Conservation (phyloP, 345 rosid genomes). For the Litchi chinensis region DNA sequence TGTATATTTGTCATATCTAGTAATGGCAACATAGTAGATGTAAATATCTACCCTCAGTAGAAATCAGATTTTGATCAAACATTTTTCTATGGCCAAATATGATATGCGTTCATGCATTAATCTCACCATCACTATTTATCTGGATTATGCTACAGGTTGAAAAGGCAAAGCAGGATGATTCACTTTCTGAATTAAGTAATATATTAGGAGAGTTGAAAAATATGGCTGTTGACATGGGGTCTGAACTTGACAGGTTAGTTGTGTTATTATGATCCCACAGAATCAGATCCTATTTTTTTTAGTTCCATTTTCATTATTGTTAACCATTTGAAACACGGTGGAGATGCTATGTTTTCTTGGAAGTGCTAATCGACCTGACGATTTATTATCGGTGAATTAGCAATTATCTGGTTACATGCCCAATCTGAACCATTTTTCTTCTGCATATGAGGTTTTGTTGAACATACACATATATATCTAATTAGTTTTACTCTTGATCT, state of each 20-base stretch:
- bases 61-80: neutral
- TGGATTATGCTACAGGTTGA: constrained; percentile 54
- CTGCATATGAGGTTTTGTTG: neutral
- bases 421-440: neutral
- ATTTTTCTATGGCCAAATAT: neutral
- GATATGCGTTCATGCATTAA: neutral
- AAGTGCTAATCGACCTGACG: neutral
- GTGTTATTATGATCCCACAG: neutral
- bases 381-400: neutral
- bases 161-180: constrained; percentile 81
- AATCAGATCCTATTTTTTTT: neutral
- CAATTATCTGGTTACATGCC: neutral
- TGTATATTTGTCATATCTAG: neutral
- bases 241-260: constrained; percentile 72
- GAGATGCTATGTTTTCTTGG: no score
- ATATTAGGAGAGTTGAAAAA: constrained; percentile 71
- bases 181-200: constrained; percentile 64
- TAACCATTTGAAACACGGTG: no score
- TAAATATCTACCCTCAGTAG: neutral
- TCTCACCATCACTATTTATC: constrained; percentile 1
- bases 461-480: neutral
- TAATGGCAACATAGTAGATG: neutral
- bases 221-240: constrained; percentile 91
- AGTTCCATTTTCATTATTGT: neutral
- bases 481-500: neutral